Base-by-base conservation (phyloP, 2,329 filamentous ascomycete species). In the Fusarium udum region DNA sequence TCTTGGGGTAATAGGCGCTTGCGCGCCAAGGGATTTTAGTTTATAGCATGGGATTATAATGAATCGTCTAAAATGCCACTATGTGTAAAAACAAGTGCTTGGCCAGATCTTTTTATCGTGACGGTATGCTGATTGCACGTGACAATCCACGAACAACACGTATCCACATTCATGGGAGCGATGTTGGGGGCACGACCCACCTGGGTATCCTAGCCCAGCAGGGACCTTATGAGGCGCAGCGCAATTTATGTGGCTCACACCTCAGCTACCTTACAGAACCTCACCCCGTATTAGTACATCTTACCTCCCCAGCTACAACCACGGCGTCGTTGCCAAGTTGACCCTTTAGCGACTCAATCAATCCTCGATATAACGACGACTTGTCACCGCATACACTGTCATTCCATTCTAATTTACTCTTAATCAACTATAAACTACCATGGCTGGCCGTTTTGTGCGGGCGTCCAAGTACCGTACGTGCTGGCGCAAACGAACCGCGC, bases 391-490 rank as follows among this genome's bases (percentile, higher is more conserved):
- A 52, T 65, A 58, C 49, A 48, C 55, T 55, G n/a, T 57, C n/a
- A 28, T 64, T 51, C 56, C 61, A 64, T 49, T 70, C 69, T 64
- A 42, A 39, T 49, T 42, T 60, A 65, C 45, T 61, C 60, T 59
- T 64, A 42, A 71, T 61, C 68, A 67, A 65, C 75, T 73, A 70
- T 63, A 72, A 36, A 66, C 69, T 76, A 79, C 77, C 82, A 91
- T 91, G 89, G 84, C 89, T 80, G 87, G 88, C 81, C 89, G 90
- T 81, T 92, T 92, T 81, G 90, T 91, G 82, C 87, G 90, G 83
- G 87, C 89, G 83, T 92, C 90, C 82, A 92, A 92, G 80, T 92
- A 91, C 84, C 89, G 90, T 92, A 85, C 80, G 89, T 86, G 70
- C 72, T 71, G 64, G 72, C 76, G 77, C 78, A 78, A 76, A 72